Evolutionary conservation across 73 alveolate species (phyloP).

Genomic region (Paramecium pentaurelia): DNA sequence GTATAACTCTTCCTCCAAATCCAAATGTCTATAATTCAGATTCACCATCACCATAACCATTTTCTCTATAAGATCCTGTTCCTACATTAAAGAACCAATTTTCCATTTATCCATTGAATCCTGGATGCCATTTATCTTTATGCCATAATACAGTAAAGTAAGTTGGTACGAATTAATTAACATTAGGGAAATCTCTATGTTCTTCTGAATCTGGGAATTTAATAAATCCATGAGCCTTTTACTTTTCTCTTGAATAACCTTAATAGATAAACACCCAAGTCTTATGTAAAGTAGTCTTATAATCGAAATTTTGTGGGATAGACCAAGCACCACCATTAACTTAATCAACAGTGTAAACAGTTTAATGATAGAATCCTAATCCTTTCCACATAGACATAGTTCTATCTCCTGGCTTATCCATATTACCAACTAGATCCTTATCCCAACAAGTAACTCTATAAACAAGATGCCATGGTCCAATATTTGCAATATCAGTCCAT

Average conservation of each 20-base stretch:
- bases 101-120: neutral
- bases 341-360: neutral
- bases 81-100: conserved; percentile 29
- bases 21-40: neutral
- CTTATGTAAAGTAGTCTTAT: neutral
- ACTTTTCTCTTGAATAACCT: neutral
- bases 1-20: neutral
- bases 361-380: neutral
- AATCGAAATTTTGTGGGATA: neutral
- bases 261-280: conserved; percentile 25
- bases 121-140: conserved; percentile 15
- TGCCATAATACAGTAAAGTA: neutral
- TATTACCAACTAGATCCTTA: neutral
- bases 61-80: conserved; percentile 11
- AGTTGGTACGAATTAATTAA: neutral
- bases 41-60: neutral
- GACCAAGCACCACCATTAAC: conserved; percentile 21
- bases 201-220: conserved; percentile 15
- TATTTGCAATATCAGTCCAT: neutral
- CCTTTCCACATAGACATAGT: neutral
- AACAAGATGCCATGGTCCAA: neutral
- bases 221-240: neutral
- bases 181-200: neutral
- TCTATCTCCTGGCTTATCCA: neutral
- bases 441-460: neutral